A percentile compares a stretch with the other conserved stretches of the same genome.
Conservation (phyloP, 2,329 filamentous ascomycete species). For the Colletotrichum eremochloae region DNA sequence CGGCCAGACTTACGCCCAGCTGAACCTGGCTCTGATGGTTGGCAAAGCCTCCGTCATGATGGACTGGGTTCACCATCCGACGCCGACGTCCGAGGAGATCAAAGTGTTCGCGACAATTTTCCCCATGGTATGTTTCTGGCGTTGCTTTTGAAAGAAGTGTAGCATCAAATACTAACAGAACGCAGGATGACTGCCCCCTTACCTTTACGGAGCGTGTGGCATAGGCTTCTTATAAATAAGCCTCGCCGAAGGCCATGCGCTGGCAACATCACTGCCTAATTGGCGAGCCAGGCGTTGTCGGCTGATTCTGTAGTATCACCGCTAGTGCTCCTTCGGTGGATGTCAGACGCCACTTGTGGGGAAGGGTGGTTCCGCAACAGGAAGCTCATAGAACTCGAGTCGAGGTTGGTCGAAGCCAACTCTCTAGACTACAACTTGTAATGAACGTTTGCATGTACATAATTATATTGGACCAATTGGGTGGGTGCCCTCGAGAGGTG, state of each 20-base stretch:
- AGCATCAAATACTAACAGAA: constrained; percentile 34
- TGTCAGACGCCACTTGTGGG: constrained; percentile 21
- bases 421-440: constrained; percentile 38
- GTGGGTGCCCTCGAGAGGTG: constrained; percentile 15
- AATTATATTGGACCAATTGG: constrained; percentile 22
- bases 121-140: constrained; percentile 78
- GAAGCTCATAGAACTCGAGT: constrained; percentile 18
- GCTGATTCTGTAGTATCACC: constrained; percentile 14
- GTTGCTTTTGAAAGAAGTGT: constrained; percentile 30
- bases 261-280: constrained; percentile 11
- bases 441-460: constrained; percentile 37
- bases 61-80: constrained; percentile 91
- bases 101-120: constrained; percentile 99
- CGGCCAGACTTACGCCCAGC: constrained; percentile 90
- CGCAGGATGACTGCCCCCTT: constrained; percentile 85
- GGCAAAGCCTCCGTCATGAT: constrained; percentile 90
- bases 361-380: constrained; percentile 2
- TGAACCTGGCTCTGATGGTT: constrained; percentile 90
- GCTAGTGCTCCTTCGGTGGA: constrained; percentile 18
- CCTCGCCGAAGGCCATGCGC: background rate
- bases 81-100: constrained; percentile 89
- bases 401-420: constrained; percentile 23
- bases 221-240: constrained; percentile 47
- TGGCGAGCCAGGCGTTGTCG: constrained; percentile 8
- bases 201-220: constrained; percentile 73